phyloP scores from a whole-genome alignment of 2,329 filamentous ascomycete species.

The Thielaviopsis musarum region DNA sequence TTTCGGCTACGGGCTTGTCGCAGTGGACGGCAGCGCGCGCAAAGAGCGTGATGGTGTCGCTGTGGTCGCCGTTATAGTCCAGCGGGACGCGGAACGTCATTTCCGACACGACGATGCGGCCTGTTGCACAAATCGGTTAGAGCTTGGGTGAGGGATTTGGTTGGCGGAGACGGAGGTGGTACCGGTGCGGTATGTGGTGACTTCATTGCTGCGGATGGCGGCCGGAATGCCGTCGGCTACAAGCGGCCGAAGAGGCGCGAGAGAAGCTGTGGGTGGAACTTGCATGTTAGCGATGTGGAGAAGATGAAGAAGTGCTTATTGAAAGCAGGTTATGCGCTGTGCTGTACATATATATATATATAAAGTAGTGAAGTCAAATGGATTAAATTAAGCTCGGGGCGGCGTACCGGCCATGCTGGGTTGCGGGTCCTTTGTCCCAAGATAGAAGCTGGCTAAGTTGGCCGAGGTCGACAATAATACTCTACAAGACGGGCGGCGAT shows the following conservation, averaged over 20 bases:
- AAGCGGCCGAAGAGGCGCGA: not conserved
- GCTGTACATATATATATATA: not conserved
- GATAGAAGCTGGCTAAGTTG: not conserved
- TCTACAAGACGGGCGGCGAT: not conserved
- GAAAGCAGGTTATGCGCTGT: too few relatives aligned
- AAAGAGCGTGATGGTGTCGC: slow-evolving; percentile 55
- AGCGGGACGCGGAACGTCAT: slow-evolving; percentile 76
- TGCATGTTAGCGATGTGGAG: not conserved
- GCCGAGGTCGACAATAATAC: not conserved
- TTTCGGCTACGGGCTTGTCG: slow-evolving; percentile 40
- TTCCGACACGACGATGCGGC: slow-evolving; percentile 60
- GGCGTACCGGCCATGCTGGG: not conserved
- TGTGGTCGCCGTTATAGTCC: slow-evolving; percentile 48
- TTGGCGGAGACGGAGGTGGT: not conserved
- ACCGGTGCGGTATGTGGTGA: slow-evolving; percentile 8
- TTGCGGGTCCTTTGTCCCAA: slow-evolving; percentile 1
- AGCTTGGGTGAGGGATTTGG: not conserved
- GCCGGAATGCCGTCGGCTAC: not conserved
- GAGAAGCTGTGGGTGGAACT: not conserved
- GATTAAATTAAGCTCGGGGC: not conserved
- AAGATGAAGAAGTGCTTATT: not conserved
- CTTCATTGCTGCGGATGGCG: slow-evolving; percentile 2
- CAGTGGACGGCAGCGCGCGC: slow-evolving; percentile 54
- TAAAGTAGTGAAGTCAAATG: not conserved
- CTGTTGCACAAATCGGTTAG: slow-evolving; percentile 23